phyloP scores from a whole-genome alignment of 2,329 filamentous ascomycete genomes.

The Ascochyta pisi region DNA sequence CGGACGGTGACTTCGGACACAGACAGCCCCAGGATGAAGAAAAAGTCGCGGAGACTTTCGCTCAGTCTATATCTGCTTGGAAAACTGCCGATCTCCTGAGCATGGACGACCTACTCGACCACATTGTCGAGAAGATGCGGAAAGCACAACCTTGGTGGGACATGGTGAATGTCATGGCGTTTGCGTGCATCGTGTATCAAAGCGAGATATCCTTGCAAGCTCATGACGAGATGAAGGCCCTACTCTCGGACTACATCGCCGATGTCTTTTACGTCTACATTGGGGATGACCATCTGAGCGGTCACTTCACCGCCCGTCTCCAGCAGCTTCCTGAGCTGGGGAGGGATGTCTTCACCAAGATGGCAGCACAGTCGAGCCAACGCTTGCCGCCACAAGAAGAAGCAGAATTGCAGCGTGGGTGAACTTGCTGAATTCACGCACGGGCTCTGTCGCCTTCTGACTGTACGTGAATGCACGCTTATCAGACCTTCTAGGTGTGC shows the following conservation, averaged over 20 bases:
- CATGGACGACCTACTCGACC: slow-evolving; percentile 38
- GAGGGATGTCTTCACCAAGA: slow-evolving; percentile 14
- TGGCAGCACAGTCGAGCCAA: not conserved
- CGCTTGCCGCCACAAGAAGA: not conserved
- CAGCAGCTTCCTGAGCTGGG: slow-evolving; percentile 25
- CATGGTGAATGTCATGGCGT: slow-evolving; percentile 18
- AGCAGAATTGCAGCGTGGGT: not conserved
- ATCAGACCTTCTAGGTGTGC: too few species aligned
- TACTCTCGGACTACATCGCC: slow-evolving; percentile 29
- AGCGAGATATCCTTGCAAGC: slow-evolving; percentile 7
- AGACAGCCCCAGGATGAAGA: slow-evolving; percentile 20
- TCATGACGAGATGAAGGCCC: slow-evolving; percentile 20
- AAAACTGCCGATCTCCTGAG: slow-evolving; percentile 24
- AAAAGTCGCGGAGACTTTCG: slow-evolving; percentile 18
- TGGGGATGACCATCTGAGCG: slow-evolving; percentile 12
- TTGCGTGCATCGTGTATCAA: slow-evolving; percentile 27
- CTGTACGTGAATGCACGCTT: too few species aligned
- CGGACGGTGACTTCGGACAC: slow-evolving; percentile 29
- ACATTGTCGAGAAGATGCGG: slow-evolving; percentile 32
- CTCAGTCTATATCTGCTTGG: slow-evolving; percentile 35
- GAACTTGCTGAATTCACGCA: too few species aligned
- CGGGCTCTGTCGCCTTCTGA: too few species aligned
- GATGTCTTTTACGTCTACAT: slow-evolving; percentile 28
- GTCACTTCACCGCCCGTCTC: slow-evolving; percentile 17
- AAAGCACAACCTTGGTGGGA: slow-evolving; percentile 6